Conservation (phyloP, 2,329 filamentous ascomycete genomes). For the Graphiopsis chlorocephala region DNA sequence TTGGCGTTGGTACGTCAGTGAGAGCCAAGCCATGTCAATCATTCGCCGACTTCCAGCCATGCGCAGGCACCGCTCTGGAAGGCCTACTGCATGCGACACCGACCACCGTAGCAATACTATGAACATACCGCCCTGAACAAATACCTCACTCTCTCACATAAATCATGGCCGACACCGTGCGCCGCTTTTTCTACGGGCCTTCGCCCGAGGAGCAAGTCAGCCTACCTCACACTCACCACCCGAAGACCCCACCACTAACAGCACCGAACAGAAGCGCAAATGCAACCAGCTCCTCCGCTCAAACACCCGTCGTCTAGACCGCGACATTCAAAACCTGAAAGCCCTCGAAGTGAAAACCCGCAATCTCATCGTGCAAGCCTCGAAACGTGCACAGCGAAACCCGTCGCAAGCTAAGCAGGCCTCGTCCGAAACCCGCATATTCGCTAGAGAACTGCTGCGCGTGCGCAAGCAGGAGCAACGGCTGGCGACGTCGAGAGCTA, state of each 20-base stretch:
- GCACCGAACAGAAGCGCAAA: slow-evolving; percentile 72
- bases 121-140: not conserved
- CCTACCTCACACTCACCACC: not conserved
- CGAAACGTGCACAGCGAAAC: slow-evolving; percentile 76
- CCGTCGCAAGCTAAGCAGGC: slow-evolving; percentile 77
- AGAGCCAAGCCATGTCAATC: slow-evolving; percentile 2
- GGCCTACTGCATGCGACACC: not conserved
- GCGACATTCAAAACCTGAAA: slow-evolving; percentile 79
- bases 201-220: slow-evolving; percentile 88
- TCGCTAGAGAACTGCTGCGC: slow-evolving; percentile 82
- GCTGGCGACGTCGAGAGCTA: slow-evolving; percentile 82
- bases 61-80: not conserved
- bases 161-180: slow-evolving; percentile 75
- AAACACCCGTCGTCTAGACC: slow-evolving; percentile 91
- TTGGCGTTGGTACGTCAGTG: not conserved
- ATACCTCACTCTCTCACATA: not conserved
- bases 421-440: slow-evolving; percentile 76
- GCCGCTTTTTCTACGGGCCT: slow-evolving; percentile 82
- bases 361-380: slow-evolving; percentile 77
- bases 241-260: slow-evolving; percentile 12
- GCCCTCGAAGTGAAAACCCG: slow-evolving; percentile 80
- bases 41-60: not conserved
- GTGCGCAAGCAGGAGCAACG: slow-evolving; percentile 72
- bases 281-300: slow-evolving; percentile 85
- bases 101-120: not conserved